Evolutionary conservation across 768 basidiomycete species (phyloP), one percentile per base, ranked within the genome.

Genomic region (Termitomyces sp.): DNA sequence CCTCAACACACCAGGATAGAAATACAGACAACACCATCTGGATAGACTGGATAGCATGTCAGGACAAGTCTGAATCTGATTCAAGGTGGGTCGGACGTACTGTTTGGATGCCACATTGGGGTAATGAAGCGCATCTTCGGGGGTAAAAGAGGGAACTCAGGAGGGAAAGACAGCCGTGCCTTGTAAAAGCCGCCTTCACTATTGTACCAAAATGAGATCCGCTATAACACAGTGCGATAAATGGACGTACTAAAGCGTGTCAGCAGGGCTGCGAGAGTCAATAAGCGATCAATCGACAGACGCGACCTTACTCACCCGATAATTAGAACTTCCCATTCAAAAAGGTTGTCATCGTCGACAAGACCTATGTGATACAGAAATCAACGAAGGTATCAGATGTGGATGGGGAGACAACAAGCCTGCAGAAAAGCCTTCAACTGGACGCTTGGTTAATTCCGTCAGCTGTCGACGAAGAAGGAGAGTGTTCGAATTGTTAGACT

Each of bases 121-220:
- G 97, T 98, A 63, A 90, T 82, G 67, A 99, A 99, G 21, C 83
- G 85, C 91, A 98, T 91, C 84, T 93, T 95, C 37, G 97, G 96
- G 8, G 95, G 95, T 47, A 86, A 77, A 52, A 96, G 72, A 27
- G 96, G 96, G 69, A 86, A 98, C 70, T 98, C 93, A 27, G 81
- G 76, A 8, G 95, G 96, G 72, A 99, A 98, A 5, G 86, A 79
- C 56, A 98, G 73, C 52, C 89, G 80, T 17, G 94, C 94, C 73
- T 93, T 94, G 76, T 96, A 89, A 72, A 98, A 91, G 8, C 92
- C 97, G 58, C 96, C 97, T 73, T 99, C 96, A 67, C 93, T 94
- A 68, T 37, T 57, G 56, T n/a, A 34, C 17, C 57, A 54, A 27
- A 63, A 54, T 61, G 60, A 67, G 42, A 35, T 41, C 52, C 62